These are phyloP conservation scores for Lipomyces japonicus DNA, from an alignment of 805 yeast species.

Conservation along the genomic window DNA sequence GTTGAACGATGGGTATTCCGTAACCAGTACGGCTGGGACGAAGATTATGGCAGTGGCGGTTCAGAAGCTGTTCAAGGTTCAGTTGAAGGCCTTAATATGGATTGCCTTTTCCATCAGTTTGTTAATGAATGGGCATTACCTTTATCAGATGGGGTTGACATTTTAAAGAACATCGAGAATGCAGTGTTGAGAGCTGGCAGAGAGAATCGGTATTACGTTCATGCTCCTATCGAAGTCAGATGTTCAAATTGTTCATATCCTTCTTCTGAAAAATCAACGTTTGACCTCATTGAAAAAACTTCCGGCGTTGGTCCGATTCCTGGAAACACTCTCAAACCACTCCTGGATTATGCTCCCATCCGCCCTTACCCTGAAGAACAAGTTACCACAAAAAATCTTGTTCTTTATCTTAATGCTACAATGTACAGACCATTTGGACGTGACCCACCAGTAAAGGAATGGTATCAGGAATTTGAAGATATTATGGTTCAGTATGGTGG, in stretches of 20 bases:
- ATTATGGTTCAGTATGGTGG: conserved; percentile 77
- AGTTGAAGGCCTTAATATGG: conserved; percentile 89
- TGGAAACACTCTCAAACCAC: conserved; percentile 81
- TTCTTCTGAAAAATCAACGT: conserved; percentile 17
- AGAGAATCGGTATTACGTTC: conserved; percentile 69
- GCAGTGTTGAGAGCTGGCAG: conserved; percentile 59
- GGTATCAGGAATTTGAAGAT: conserved; percentile 82
- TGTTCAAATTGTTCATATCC: conserved; percentile 69
- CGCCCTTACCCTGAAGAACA: conserved; percentile 50
- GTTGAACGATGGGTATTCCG: conserved; percentile 81
- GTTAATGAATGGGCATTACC: conserved; percentile 99
- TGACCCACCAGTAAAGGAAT: conserved; percentile 62
- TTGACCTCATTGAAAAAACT: conserved; percentile 13
- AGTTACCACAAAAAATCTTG: conserved; percentile 69
- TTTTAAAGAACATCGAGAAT: conserved; percentile 49
- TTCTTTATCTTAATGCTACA: conserved; percentile 86
- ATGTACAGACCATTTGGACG: conserved; percentile 90
- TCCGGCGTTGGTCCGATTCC: conserved; percentile 61
- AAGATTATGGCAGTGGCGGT: conserved; percentile 51
- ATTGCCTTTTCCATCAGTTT: conserved; percentile 87
- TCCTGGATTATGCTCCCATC: conserved; percentile 73
- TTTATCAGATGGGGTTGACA: conserved; percentile 39
- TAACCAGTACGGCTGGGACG: conserved; percentile 76
- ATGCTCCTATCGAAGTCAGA: conserved; percentile 93
- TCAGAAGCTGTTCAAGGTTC: conserved; percentile 71